Base-by-base conservation (phyloP, 1,284 basidiomycete species). In the Ustilago sp. region DNA sequence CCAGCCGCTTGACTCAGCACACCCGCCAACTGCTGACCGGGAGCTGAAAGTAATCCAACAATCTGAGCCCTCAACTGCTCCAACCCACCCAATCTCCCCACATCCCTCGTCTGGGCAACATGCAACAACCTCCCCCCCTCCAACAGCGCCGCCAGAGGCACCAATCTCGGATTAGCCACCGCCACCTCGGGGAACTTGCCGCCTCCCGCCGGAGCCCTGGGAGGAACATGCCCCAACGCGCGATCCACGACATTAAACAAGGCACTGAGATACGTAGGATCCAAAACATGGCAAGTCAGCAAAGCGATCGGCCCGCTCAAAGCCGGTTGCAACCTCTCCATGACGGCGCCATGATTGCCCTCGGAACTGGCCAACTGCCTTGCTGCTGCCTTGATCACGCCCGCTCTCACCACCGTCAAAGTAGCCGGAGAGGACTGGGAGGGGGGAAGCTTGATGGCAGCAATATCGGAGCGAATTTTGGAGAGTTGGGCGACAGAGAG, bases 11-110 rank as follows among this genome's bases (percentile, higher is more conserved):
- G 80, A 35, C 60, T 67, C 17, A 86, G 74, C 32, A 83, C 67
- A 41, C 76, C 75, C 6, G 81, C 79, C 38, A 86, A 55, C 71
- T 82, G 80, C 58, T 77, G 69, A 4, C 63, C 77, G 4, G 83
- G 81, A 32, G 73, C 63, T 31, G 75, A 76, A 41, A 86, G 71
- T 57, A 86, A 54, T 17, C 83, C 84, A 19, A 86, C 79, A 55
- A 85, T 77, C 75, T 86, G 84, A 8, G 79, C 66, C 34, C 80
- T 64, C 15, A 86, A 61, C 57, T 66, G 71, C 51, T 73, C 71
- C 56, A 83, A 61, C 47, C 68, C 59, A n/a, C 77, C 80, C 54
- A 82, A 59, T 41, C 76, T 67, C 47, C 71, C 72, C 32, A 83
- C 78, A 34, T 79, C 80, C 23, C 81, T 59, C n/a, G 80, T 71